A percentile compares a stretch with the other conserved stretches of the same genome.
These are phyloP conservation scores for Cardamine resedifolia DNA, from an alignment of 345 rosid genomes.

Conservation along the genomic window DNA sequence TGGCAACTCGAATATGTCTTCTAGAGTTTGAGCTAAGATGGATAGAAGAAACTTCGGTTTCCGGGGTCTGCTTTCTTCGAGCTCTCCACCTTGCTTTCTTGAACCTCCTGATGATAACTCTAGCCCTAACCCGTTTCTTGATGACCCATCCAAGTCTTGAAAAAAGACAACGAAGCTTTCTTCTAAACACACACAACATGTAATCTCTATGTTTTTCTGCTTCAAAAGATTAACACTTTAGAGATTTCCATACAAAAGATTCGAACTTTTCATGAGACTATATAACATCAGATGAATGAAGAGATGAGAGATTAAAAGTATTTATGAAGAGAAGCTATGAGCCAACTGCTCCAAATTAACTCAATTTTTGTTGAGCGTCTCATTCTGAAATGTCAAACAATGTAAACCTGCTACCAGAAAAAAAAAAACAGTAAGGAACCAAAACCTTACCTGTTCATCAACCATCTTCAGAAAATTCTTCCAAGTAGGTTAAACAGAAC, in stretches of 20 bases:
- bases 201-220: constrained; percentile 26
- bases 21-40: constrained; percentile 33
- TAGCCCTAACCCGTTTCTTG: constrained; percentile 58
- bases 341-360: constrained; percentile 51
- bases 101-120: constrained; percentile 59
- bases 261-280: constrained; percentile 10
- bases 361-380: constrained; percentile 54
- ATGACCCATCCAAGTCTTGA: constrained; percentile 61
- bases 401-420: constrained; percentile 51
- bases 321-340: constrained; percentile 30
- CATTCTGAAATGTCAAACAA: constrained; percentile 41
- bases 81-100: constrained; percentile 48
- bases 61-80: constrained; percentile 35
- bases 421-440: constrained; percentile 19
- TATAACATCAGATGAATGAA: neutral
- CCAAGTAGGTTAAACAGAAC: constrained; percentile 39
- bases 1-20: constrained; percentile 71
- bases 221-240: neutral
- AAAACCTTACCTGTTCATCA: constrained; percentile 35
- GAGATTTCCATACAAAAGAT: constrained; percentile 12
- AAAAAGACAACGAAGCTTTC: constrained; percentile 53
- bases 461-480: constrained; percentile 31
- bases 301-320: constrained; percentile 4
- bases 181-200: constrained; percentile 50
- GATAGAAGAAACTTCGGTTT: constrained; percentile 32